These are phyloP conservation scores for Salix viminalis DNA, from an alignment of 345 rosid species.

Conservation along the genomic window DNA sequence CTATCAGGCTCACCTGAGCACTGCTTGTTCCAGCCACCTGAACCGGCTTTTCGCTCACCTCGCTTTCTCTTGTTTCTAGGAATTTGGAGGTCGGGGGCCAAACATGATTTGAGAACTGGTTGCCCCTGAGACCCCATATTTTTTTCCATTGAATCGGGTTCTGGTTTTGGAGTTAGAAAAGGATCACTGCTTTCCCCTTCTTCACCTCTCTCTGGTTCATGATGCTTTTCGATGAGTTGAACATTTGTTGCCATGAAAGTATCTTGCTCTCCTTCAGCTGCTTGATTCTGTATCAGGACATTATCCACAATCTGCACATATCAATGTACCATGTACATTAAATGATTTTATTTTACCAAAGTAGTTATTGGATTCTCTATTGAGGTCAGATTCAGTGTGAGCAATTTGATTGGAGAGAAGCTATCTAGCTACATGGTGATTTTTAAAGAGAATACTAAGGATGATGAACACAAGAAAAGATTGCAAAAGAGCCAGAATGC, in stretches of 20 bases:
- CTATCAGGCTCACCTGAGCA: constrained; percentile 64
- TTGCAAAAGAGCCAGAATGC: neutral
- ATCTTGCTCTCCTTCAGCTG: constrained; percentile 42
- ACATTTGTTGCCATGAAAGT: constrained; percentile 31
- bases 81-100: constrained; percentile 62
- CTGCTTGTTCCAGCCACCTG: constrained; percentile 67
- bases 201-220: constrained; percentile 43
- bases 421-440: neutral
- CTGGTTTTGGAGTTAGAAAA: constrained; percentile 31
- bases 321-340: neutral
- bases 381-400: neutral
- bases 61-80: constrained; percentile 84
- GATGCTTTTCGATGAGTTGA: constrained; percentile 31
- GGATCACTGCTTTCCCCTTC: constrained; percentile 52
- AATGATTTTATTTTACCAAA: neutral
- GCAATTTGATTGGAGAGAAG: neutral
- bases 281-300: constrained; percentile 48
- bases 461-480: neutral
- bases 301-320: constrained; percentile 53
- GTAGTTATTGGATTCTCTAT: neutral
- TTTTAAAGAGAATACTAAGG: neutral
- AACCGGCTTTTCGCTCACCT: constrained; percentile 75
- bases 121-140: constrained; percentile 26
- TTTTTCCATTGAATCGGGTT: constrained; percentile 27
- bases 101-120: constrained; percentile 58